Conservation (phyloP, 2,329 filamentous ascomycete species). For the Golovinomyces cichoracearum region DNA sequence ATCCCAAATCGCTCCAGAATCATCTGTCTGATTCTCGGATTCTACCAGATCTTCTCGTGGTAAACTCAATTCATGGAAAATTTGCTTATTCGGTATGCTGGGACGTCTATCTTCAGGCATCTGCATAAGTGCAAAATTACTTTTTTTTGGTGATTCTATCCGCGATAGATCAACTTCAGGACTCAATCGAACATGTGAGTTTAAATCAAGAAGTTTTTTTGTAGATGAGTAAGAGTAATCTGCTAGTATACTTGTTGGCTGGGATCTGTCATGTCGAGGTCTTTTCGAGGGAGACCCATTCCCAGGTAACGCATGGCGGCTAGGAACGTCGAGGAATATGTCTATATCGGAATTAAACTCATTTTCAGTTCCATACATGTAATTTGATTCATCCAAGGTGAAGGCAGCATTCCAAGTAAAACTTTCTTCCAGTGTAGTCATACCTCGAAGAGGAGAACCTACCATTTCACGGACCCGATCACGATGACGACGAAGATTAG, state of each 20-base stretch:
- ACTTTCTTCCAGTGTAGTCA: slow-evolving; percentile 24
- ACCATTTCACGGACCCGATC: slow-evolving; percentile 59
- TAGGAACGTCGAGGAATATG: slow-evolving; percentile 26
- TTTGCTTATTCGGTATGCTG: slow-evolving; percentile 9
- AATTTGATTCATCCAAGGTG: slow-evolving; percentile 32
- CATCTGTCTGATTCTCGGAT: slow-evolving; percentile 30
- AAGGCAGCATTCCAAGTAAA: slow-evolving; percentile 43
- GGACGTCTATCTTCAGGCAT: no score
- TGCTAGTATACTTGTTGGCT: background rate
- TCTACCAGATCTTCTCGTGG: slow-evolving; percentile 26
- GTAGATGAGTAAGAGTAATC: background rate
- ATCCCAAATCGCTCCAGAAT: slow-evolving; percentile 37
- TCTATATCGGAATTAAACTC: slow-evolving; percentile 30
- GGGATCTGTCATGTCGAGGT: slow-evolving; percentile 34
- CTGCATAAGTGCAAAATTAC: slow-evolving; percentile 22
- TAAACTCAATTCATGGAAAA: slow-evolving; percentile 9
- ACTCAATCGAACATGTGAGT: background rate
- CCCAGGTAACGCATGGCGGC: slow-evolving; percentile 22
- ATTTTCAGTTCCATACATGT: slow-evolving; percentile 19
- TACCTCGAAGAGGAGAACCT: slow-evolving; percentile 42
- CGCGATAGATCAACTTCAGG: background rate
- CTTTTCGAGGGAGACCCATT: slow-evolving; percentile 36
- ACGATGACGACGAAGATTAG: slow-evolving; percentile 69
- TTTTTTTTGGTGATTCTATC: slow-evolving; percentile 6
- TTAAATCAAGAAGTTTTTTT: background rate